Conservation (phyloP, 768 basidiomycete species). For the Lyophyllum atratum region DNA sequence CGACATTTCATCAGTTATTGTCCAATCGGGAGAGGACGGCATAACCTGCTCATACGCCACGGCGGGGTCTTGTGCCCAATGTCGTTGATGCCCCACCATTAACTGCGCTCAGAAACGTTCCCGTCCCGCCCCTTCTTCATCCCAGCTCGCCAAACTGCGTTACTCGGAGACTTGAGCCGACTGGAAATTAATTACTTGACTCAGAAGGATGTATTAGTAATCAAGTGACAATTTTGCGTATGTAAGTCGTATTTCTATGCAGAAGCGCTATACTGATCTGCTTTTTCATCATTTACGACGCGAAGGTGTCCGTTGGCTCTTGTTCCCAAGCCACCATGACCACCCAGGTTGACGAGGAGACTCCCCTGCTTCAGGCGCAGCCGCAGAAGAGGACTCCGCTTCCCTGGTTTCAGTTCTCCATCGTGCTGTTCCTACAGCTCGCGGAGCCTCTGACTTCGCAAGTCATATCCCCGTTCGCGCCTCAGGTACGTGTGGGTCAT, state of each 20-base stretch:
- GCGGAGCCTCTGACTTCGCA: conserved; percentile 77
- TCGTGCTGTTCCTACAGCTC: conserved; percentile 73
- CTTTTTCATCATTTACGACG: background rate
- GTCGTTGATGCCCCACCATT: background rate
- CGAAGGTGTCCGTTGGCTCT: background rate
- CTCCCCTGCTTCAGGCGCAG: conserved; percentile 51
- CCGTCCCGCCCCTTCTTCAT: background rate
- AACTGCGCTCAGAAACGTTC: background rate
- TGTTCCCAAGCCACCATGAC: conserved; percentile 5
- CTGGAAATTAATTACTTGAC: background rate
- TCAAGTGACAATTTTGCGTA: background rate
- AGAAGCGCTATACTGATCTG: background rate
- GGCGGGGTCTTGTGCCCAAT: background rate
- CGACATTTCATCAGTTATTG: background rate
- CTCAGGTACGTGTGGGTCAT: conserved; percentile 47
- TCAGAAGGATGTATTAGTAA: background rate
- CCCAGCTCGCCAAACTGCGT: background rate
- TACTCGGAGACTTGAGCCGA: background rate
- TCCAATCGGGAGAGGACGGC: background rate
- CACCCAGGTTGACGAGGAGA: conserved; percentile 55
- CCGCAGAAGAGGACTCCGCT: conserved; percentile 52
- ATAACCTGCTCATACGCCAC: background rate
- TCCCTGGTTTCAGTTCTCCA: conserved; percentile 69
- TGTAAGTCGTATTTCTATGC: background rate
- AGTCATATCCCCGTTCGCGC: conserved; percentile 77